These are phyloP conservation scores for Kodamaea fungicola DNA, from an alignment of 1,139 yeast genomes.

Conservation along the genomic window DNA sequence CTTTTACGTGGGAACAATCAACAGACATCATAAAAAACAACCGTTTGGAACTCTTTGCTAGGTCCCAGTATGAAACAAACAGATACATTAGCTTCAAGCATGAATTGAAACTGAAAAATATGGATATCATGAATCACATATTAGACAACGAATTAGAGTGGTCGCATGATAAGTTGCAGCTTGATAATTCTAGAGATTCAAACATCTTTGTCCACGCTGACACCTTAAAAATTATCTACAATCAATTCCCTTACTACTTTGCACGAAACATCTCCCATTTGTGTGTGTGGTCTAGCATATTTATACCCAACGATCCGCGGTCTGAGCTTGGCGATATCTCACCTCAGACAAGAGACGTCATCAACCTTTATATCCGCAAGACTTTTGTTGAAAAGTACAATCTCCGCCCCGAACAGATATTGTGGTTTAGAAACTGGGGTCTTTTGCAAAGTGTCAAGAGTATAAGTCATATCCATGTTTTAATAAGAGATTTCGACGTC, in stretches of 20 bases:
- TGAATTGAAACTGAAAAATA: conserved; percentile 20
- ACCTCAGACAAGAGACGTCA: conserved; percentile 28
- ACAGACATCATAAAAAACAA: conserved; percentile 28
- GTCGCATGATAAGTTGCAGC: conserved; percentile 23
- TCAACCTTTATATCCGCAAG: conserved; percentile 37
- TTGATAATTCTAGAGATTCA: conserved; percentile 10
- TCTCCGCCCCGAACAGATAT: conserved; percentile 32
- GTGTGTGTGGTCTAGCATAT: conserved; percentile 41
- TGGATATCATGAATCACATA: conserved; percentile 35
- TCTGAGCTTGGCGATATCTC: conserved; percentile 46
- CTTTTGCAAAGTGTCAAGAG: conserved; percentile 55
- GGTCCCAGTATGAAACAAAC: conserved; percentile 31
- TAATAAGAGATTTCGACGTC: conserved; percentile 30
- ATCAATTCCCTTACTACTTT: conserved; percentile 45
- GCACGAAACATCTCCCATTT: conserved; percentile 34
- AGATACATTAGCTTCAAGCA: conserved; percentile 35
- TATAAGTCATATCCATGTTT: conserved; percentile 58
- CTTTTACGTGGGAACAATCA: conserved; percentile 35
- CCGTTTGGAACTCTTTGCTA: conserved; percentile 38
- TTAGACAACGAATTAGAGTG: conserved; percentile 36
- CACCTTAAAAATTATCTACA: conserved; percentile 29
- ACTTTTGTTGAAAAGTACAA: conserved; percentile 44
- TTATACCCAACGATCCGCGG: conserved; percentile 29
- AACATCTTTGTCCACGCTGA: conserved; percentile 19
- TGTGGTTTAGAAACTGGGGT: conserved; percentile 66